phyloP scores from a whole-genome alignment of 2,329 filamentous ascomycete genomes.

The Cyclaneusma minus region DNA sequence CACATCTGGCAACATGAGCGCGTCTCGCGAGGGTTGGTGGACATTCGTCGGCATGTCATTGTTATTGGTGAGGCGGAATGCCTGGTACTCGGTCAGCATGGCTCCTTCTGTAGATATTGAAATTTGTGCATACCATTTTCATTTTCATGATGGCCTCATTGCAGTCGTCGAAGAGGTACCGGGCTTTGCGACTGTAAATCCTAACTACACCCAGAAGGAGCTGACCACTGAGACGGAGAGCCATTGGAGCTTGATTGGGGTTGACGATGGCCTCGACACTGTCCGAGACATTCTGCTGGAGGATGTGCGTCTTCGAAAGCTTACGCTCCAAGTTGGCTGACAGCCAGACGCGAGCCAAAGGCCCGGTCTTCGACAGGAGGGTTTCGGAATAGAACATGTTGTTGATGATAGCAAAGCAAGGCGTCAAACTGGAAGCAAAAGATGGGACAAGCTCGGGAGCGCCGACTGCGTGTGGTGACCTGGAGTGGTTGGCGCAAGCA shows the following conservation, averaged over 20 bases:
- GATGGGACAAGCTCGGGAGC: constrained; percentile 3
- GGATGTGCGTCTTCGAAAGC: constrained; percentile 87
- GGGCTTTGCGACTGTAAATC: constrained; percentile 94
- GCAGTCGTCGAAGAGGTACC: constrained; percentile 91
- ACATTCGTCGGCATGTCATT: constrained; percentile 84
- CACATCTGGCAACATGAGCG: constrained; percentile 77
- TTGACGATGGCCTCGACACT: constrained; percentile 93
- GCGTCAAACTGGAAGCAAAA: constrained; percentile 7
- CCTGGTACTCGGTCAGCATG: constrained; percentile 37
- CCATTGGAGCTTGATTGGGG: constrained; percentile 85
- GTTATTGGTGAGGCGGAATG: constrained; percentile 85
- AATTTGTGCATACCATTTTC: constrained; percentile 72
- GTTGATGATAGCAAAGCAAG: constrained; percentile 20
- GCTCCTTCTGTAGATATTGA: background rate
- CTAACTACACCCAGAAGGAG: constrained; percentile 87
- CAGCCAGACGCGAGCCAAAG: constrained; percentile 92
- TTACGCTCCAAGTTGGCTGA: constrained; percentile 98
- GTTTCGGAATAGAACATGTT: constrained; percentile 99
- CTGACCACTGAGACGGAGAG: constrained; percentile 83
- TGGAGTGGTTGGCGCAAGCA: constrained; percentile 4
- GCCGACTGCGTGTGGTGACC: constrained; percentile 12
- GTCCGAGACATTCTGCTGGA: constrained; percentile 87
- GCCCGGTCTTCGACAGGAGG: constrained; percentile 89
- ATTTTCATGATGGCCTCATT: constrained; percentile 97
- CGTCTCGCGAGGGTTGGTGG: constrained; percentile 67